A percentile compares a stretch with the other conserved stretches of the same genome.
Conservation (phyloP, 495 filamentous ascomycete genomes). For the Rostrohypoxylon terebratum region DNA sequence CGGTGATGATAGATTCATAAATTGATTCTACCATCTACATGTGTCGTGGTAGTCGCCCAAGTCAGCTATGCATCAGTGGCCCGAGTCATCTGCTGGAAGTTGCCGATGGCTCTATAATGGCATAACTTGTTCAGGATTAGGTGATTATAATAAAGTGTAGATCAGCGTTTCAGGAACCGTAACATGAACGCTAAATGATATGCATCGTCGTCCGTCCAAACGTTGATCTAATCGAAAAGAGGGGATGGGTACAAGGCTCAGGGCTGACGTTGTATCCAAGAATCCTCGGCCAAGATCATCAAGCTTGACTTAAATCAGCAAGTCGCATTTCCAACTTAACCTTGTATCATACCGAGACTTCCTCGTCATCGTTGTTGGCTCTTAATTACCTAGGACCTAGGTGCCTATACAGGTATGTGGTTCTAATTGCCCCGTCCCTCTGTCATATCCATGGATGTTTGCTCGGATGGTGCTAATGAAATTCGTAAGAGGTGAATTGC, state of each 20-base stretch:
- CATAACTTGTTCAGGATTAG: conserved; percentile 15
- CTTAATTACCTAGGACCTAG: no score
- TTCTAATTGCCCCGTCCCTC: background rate
- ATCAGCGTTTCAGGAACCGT: conserved; percentile 20
- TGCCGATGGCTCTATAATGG: conserved; percentile 6
- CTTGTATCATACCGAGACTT: background rate
- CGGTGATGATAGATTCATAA: background rate
- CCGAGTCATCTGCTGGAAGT: background rate
- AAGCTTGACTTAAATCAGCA: background rate
- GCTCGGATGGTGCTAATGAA: background rate
- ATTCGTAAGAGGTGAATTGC: background rate
- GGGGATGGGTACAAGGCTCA: background rate
- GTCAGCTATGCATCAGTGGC: no score
- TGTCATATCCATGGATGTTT: no score
- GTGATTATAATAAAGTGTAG: background rate
- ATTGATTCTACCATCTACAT: background rate
- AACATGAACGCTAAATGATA: background rate
- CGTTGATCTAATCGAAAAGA: conserved; percentile 3
- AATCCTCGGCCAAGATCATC: background rate
- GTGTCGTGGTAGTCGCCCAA: no score
- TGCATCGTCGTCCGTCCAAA: conserved; percentile 25
- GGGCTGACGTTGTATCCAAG: background rate
- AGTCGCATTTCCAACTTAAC: background rate
- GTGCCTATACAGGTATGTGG: background rate
- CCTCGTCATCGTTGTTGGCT: background rate